phyloP scores from a whole-genome alignment of 1,139 yeast genomes.

The Debaryomycetaceae sp. region DNA sequence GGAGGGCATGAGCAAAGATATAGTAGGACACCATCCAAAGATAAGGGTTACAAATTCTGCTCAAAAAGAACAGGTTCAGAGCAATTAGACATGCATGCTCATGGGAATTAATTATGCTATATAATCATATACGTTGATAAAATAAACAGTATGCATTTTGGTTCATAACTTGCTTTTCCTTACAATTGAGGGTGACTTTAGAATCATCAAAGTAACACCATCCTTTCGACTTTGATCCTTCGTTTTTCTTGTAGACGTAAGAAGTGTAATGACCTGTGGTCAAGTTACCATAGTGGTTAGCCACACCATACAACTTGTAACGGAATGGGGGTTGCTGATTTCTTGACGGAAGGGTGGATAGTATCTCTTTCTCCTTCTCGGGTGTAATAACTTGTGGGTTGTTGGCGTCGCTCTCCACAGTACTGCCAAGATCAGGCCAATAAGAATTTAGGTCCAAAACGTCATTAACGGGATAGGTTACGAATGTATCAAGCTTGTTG shows the following conservation, averaged over 20 bases:
- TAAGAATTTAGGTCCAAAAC: constrained; percentile 66
- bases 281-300: constrained; percentile 79
- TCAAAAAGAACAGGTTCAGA: background rate
- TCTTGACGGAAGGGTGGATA: constrained; percentile 58
- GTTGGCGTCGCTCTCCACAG: background rate
- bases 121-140: constrained; percentile 40
- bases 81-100: background rate
- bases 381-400: constrained; percentile 20
- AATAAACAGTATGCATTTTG: constrained; percentile 76
- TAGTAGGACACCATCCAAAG: constrained; percentile 45
- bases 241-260: constrained; percentile 60
- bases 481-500: constrained; percentile 60
- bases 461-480: constrained; percentile 56
- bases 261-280: constrained; percentile 93
- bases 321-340: constrained; percentile 79
- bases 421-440: constrained; percentile 62
- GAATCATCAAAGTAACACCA: constrained; percentile 85
- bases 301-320: constrained; percentile 78
- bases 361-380: constrained; percentile 39
- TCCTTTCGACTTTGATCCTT: constrained; percentile 32
- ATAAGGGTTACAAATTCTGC: constrained; percentile 20
- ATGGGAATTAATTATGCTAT: background rate
- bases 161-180: constrained; percentile 45
- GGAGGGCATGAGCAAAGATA: constrained; percentile 64
- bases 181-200: constrained; percentile 42